phyloP scores from a whole-genome alignment of 106 monocot species.

The Dendrobium nobile region DNA sequence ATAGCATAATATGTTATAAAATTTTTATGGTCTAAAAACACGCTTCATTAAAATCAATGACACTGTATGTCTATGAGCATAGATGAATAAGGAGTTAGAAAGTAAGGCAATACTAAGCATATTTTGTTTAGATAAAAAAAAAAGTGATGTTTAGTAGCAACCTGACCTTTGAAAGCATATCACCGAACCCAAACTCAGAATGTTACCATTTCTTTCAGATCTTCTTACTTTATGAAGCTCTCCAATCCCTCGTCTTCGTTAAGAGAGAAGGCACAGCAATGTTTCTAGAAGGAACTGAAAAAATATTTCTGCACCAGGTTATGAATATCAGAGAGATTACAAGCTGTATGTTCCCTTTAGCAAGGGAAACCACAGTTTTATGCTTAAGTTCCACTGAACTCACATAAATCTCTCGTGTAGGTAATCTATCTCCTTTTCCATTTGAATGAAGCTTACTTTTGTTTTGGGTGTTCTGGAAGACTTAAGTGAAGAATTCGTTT shows the following conservation, averaged over 20 bases:
- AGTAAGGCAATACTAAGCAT: too few species aligned
- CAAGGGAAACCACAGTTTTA: conserved; percentile 1
- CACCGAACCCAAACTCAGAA: conserved; percentile 3
- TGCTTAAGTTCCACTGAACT: conserved; percentile 16
- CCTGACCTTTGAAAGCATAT: conserved; percentile 23
- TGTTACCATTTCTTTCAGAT: conserved; percentile 5
- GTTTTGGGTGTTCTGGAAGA: neutral
- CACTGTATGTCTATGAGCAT: too few species aligned
- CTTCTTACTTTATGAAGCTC: neutral
- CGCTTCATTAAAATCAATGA: too few species aligned
- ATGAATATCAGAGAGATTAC: conserved; percentile 4
- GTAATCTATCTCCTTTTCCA: conserved; percentile 25
- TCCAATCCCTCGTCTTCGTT: neutral
- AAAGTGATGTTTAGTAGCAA: neutral
- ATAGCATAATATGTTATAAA: too few species aligned
- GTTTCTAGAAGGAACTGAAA: neutral
- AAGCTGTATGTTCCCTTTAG: conserved; percentile 13
- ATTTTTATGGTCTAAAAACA: too few species aligned
- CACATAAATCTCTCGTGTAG: conserved; percentile 33
- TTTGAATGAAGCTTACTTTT: conserved; percentile 1
- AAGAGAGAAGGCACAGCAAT: neutral
- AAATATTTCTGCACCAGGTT: conserved; percentile 6
- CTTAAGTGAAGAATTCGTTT: conserved; percentile 11
- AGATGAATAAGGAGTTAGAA: too few species aligned
- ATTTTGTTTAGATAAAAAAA: neutral